Evolutionary conservation across 1,139 yeast species (phyloP).

Genomic region (Candida pseudoviswanathii): DNA sequence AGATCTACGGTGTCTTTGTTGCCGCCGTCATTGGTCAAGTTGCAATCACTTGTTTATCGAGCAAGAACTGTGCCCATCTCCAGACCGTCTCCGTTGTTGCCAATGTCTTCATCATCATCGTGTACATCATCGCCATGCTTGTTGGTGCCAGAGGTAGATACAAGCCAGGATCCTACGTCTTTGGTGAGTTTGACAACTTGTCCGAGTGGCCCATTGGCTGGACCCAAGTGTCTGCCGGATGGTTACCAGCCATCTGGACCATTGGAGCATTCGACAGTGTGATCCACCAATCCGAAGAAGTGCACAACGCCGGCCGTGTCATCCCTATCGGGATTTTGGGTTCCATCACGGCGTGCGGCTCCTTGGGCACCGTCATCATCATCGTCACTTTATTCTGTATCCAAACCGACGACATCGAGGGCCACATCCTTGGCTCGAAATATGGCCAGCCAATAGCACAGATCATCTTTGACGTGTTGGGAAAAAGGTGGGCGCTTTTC

Average conservation of each 20-base stretch:
- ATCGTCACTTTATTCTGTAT: slow-evolving; percentile 60
- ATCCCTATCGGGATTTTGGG: slow-evolving; percentile 64
- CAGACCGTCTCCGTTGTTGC: slow-evolving; percentile 61
- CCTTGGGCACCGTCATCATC: slow-evolving; percentile 60
- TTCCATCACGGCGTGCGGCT: slow-evolving; percentile 56
- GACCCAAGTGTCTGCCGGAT: slow-evolving; percentile 56
- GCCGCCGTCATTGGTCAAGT: slow-evolving; percentile 31
- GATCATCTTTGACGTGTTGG: slow-evolving; percentile 63
- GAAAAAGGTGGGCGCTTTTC: slow-evolving; percentile 69
- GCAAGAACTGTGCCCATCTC: slow-evolving; percentile 52
- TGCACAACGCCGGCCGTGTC: slow-evolving; percentile 61
- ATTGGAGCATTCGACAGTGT: slow-evolving; percentile 72
- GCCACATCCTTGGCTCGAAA: slow-evolving; percentile 41
- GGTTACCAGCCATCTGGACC: slow-evolving; percentile 71
- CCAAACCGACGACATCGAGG: slow-evolving; percentile 46
- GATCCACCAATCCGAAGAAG: slow-evolving; percentile 75
- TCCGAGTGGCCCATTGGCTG: slow-evolving; percentile 67
- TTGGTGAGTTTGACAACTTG: slow-evolving; percentile 55
- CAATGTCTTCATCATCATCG: slow-evolving; percentile 54
- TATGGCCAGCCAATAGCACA: slow-evolving; percentile 67
- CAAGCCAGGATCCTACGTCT: slow-evolving; percentile 48
- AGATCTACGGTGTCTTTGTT: slow-evolving; percentile 39
- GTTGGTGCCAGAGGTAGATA: slow-evolving; percentile 38
- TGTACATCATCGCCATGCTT: slow-evolving; percentile 71
- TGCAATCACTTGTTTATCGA: slow-evolving; percentile 31